These are phyloP conservation scores for Pelagophyceae sp. DNA, from an alignment of 352 stramenopile species.

Conservation along the genomic window DNA sequence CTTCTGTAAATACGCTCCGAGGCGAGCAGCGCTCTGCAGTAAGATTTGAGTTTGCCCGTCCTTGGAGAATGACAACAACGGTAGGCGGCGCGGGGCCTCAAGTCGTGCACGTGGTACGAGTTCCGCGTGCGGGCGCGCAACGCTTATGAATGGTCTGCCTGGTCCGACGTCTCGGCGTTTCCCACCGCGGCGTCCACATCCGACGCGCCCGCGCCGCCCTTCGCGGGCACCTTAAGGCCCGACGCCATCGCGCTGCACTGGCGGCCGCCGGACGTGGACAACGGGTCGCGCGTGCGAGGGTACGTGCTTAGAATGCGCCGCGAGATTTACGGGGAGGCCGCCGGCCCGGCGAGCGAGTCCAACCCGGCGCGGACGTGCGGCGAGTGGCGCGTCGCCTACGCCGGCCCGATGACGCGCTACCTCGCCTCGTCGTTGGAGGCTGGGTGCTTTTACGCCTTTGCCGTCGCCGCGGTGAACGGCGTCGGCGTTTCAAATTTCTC, in stretches of 20 bases:
- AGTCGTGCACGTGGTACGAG: background rate
- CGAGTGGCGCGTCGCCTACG: slow-evolving; percentile 4
- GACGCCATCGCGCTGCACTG: background rate
- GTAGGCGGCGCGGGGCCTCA: too few species aligned
- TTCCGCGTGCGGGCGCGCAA: background rate
- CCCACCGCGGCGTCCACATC: background rate
- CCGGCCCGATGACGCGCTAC: background rate
- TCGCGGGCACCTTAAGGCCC: background rate
- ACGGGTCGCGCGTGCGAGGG: background rate
- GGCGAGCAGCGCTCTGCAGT: too few species aligned
- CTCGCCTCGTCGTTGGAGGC: background rate
- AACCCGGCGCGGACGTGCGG: background rate
- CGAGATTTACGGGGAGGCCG: background rate
- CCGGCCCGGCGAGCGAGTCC: background rate
- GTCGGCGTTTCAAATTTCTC: background rate
- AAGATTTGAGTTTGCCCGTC: too few species aligned
- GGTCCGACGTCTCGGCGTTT: background rate
- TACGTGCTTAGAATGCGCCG: background rate
- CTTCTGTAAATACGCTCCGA: too few species aligned
- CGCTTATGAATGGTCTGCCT: background rate
- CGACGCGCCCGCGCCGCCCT: background rate
- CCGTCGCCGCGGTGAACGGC: background rate
- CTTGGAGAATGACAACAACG: too few species aligned
- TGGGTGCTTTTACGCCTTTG: background rate
- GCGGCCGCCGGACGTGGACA: background rate